Conservation (phyloP, 371 early-diverging fungal species). For the Choanephora cucurbitarum region DNA sequence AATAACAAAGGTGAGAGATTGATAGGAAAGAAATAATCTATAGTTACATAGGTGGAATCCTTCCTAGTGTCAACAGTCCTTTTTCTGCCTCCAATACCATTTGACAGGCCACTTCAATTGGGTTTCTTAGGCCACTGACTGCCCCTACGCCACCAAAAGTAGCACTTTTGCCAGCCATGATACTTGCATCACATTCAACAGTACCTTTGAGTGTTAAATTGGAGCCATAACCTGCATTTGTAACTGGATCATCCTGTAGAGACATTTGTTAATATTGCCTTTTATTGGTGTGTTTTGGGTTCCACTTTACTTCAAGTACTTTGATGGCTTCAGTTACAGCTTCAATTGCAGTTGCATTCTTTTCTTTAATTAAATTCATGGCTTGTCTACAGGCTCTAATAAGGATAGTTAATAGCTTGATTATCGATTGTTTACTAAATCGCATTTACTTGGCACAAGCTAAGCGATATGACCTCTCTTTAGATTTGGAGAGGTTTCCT, state of each 20-base stretch:
- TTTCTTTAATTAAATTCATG: constrained; percentile 27
- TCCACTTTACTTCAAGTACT: constrained; percentile 50
- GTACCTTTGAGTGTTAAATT: constrained; percentile 75
- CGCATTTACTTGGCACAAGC: constrained; percentile 47
- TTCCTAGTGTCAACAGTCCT: constrained; percentile 58
- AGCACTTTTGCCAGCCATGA: constrained; percentile 72
- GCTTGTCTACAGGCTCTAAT: constrained; percentile 38
- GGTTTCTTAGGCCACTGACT: constrained; percentile 67
- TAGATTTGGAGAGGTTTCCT: constrained; percentile 40
- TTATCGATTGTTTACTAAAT: background rate
- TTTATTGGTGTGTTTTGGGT: too few relatives aligned
- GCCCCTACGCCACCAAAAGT: constrained; percentile 83
- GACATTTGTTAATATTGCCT: background rate
- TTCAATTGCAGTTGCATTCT: constrained; percentile 23
- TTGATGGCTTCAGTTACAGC: constrained; percentile 39
- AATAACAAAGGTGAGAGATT: background rate
- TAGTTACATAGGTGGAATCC: constrained; percentile 71
- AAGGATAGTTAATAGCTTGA: background rate
- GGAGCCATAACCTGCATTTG: constrained; percentile 71
- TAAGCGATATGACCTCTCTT: constrained; percentile 45
- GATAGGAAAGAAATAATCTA: too few relatives aligned
- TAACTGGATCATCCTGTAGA: constrained; percentile 52
- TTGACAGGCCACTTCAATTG: constrained; percentile 61
- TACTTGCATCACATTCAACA: constrained; percentile 87
- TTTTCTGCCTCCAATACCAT: constrained; percentile 45